A percentile compares a stretch with the other conserved stretches of the same genome.
These are phyloP conservation scores for Diaporthe destruens DNA, from an alignment of 2,329 filamentous ascomycete species.

Conservation along the genomic window DNA sequence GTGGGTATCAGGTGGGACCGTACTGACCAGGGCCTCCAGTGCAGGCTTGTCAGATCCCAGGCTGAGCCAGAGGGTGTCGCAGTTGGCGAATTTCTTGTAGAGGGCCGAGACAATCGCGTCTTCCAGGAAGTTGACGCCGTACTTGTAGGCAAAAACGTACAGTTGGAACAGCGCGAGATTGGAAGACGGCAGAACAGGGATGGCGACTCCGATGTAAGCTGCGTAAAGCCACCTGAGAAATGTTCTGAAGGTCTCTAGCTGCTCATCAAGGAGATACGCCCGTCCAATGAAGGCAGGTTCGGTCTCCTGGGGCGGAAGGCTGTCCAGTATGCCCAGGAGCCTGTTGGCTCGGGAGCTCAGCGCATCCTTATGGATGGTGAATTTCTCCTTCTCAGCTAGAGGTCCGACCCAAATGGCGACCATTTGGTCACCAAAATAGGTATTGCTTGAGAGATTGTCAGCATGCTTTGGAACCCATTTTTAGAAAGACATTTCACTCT, in stretches of 20 bases:
- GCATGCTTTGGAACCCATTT: neutral
- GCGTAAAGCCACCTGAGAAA: conserved; percentile 51
- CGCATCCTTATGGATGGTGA: neutral
- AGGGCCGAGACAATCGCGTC: neutral
- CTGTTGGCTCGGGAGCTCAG: neutral
- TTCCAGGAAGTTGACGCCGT: neutral
- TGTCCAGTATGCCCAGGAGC: neutral
- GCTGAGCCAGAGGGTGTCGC: neutral
- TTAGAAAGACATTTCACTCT: too few species aligned
- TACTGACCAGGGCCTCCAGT: neutral
- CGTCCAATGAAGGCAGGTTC: neutral
- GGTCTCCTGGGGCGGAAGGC: neutral
- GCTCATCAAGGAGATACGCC: conserved; percentile 49
- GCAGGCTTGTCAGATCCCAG: neutral
- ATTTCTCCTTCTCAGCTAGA: neutral
- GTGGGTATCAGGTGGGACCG: neutral
- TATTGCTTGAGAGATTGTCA: neutral
- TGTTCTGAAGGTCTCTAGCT: conserved; percentile 45
- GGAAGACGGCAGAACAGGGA: neutral
- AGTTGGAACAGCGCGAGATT: neutral
- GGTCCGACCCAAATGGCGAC: conserved; percentile 18
- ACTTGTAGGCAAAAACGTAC: conserved; percentile 10
- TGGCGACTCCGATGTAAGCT: neutral
- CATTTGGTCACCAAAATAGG: neutral
- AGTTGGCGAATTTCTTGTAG: neutral